These are phyloP conservation scores for Phoenix roebelenii DNA, from an alignment of 176 grass and related monocot species.

Conservation along the genomic window DNA sequence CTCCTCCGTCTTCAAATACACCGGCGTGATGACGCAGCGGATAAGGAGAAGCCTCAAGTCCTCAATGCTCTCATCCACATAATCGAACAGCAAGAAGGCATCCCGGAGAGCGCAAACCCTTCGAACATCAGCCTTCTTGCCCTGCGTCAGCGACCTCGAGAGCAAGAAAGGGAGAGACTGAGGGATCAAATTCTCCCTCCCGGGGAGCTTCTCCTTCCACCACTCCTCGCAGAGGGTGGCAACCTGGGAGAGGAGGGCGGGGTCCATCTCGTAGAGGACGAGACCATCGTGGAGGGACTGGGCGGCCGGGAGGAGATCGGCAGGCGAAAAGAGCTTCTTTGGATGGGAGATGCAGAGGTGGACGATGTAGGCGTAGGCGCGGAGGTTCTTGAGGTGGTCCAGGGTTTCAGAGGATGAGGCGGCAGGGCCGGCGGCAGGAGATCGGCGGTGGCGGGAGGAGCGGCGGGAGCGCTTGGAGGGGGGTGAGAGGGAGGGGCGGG, in stretches of 20 bases:
- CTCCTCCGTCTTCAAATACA: conserved; percentile 65
- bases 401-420: conserved; percentile 7
- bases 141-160: conserved; percentile 44
- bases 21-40: conserved; percentile 56
- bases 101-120: conserved; percentile 68
- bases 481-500: conserved; percentile 33
- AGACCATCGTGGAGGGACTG: conserved; percentile 58
- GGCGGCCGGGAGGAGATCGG: conserved; percentile 43
- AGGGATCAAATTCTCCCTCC: conserved; percentile 53
- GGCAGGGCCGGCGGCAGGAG: background rate
- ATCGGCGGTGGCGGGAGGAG: conserved; percentile 20
- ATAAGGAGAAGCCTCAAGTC: conserved; percentile 73
- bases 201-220: conserved; percentile 49
- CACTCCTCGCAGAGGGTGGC: conserved; percentile 59
- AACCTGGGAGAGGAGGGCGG: conserved; percentile 45
- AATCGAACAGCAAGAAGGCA: conserved; percentile 72
- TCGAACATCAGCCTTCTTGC: conserved; percentile 46
- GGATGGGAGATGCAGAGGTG: conserved; percentile 70
- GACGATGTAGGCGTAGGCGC: conserved; percentile 41
- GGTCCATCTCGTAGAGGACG: conserved; percentile 39
- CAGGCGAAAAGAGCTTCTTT: conserved; percentile 29
- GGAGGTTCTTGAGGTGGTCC: conserved; percentile 16
- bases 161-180: conserved; percentile 89
- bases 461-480: conserved; percentile 35
- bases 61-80: conserved; percentile 71